Evolutionary conservation across 352 stramenopile species (phyloP).

Genomic region (Globisporangium barbulae): DNA sequence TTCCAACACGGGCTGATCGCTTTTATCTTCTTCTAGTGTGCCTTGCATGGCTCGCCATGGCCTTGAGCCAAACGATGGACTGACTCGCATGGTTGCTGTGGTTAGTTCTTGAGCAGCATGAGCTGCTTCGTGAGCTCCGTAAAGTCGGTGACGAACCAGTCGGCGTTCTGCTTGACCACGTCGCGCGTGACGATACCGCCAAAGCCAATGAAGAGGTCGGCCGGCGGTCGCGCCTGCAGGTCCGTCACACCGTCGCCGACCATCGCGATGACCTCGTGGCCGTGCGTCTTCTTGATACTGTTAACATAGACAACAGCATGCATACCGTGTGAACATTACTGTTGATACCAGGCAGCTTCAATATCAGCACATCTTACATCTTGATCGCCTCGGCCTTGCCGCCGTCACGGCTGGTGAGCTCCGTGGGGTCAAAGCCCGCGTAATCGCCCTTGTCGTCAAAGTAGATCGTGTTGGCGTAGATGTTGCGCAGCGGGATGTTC

Average conservation of each 20-base stretch:
- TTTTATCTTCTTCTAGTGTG: background rate
- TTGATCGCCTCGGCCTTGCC: conserved; percentile 81
- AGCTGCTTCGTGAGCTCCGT: conserved; percentile 75
- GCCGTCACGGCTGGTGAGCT: conserved; percentile 90
- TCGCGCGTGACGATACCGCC: conserved; percentile 94
- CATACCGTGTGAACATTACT: background rate
- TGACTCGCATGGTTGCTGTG: conserved; percentile 1
- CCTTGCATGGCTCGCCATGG: background rate
- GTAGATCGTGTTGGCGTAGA: conserved; percentile 98
- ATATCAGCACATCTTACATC: conserved; percentile 30
- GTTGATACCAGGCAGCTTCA: background rate
- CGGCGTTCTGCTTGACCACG: conserved; percentile 91
- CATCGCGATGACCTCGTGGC: conserved; percentile 96
- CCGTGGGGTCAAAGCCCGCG: conserved; percentile 91
- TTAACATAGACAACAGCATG: conserved; percentile 18
- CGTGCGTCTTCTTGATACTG: conserved; percentile 89
- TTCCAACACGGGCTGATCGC: background rate
- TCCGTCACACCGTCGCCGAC: conserved; percentile 99
- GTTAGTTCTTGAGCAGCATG: conserved; percentile 21
- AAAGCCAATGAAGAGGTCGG: conserved; percentile 97
- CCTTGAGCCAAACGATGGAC: background rate
- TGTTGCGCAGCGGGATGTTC: conserved; percentile 84
- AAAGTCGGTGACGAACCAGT: conserved; percentile 98
- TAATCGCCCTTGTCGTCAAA: conserved; percentile 92
- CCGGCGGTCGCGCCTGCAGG: conserved; percentile 96